These are phyloP conservation scores for Penicillium coprophilum DNA, from an alignment of 495 filamentous ascomycete genomes.

Conservation along the genomic window DNA sequence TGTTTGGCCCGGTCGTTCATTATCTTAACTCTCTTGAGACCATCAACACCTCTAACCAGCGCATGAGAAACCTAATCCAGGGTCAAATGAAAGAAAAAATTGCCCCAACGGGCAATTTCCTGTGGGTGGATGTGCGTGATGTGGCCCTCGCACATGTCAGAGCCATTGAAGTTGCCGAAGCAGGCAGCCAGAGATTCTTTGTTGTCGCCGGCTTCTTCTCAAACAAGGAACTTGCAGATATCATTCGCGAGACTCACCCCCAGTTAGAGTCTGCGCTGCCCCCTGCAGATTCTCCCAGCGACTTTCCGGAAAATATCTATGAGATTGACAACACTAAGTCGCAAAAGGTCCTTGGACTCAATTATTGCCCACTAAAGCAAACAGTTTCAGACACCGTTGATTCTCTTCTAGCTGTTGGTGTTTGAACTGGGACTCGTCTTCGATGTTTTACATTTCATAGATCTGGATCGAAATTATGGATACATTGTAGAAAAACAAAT, in stretches of 20 bases:
- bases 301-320: slow-evolving; percentile 41
- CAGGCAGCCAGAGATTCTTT: slow-evolving; percentile 71
- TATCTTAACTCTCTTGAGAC: slow-evolving; percentile 64
- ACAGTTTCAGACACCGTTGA: slow-evolving; percentile 57
- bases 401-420: slow-evolving; percentile 51
- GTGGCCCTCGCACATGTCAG: slow-evolving; percentile 70
- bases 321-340: slow-evolving; percentile 54
- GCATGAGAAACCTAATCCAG: slow-evolving; percentile 53
- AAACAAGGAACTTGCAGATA: slow-evolving; percentile 64
- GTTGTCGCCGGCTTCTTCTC: slow-evolving; percentile 60
- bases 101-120: slow-evolving; percentile 52
- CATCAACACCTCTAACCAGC: slow-evolving; percentile 68
- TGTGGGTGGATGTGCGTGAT: slow-evolving; percentile 71
- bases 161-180: slow-evolving; percentile 65
- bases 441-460: neutral
- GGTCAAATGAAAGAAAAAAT: slow-evolving; percentile 66
- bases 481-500: neutral
- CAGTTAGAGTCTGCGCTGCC: slow-evolving; percentile 62
- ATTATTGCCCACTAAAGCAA: slow-evolving; percentile 54
- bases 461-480: neutral
- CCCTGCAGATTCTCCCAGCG: slow-evolving; percentile 42
- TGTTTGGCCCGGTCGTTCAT: slow-evolving; percentile 67
- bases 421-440: slow-evolving; percentile 14
- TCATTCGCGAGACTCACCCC: slow-evolving; percentile 64
- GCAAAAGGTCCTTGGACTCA: slow-evolving; percentile 57